These are phyloP conservation scores for Daedalea quercina DNA, from an alignment of 768 basidiomycete genomes.

Conservation along the genomic window DNA sequence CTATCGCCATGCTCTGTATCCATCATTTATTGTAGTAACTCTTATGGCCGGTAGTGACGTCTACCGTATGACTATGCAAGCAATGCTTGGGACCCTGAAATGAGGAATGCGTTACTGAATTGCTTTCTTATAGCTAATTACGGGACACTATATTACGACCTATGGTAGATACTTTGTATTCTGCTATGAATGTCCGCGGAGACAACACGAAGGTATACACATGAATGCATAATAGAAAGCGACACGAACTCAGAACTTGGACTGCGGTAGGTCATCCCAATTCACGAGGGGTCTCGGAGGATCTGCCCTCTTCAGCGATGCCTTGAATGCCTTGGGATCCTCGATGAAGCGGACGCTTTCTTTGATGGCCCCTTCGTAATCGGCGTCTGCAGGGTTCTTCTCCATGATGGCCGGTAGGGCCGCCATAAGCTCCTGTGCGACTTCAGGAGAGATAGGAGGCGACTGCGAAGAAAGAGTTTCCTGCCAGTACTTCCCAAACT, in stretches of 20 bases:
- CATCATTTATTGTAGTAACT: background rate
- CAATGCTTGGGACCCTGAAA: background rate
- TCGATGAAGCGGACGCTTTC: constrained; percentile 54
- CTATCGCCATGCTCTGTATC: background rate
- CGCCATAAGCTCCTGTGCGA: constrained; percentile 39
- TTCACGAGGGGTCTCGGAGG: constrained; percentile 62
- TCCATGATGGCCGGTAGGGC: constrained; percentile 53
- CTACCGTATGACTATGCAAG: background rate
- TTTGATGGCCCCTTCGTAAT: constrained; percentile 38
- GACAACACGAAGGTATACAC: constrained; percentile 4
- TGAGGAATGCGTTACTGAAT: background rate
- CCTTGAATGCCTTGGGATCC: constrained; percentile 63
- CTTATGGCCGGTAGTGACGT: no score
- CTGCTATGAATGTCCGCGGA: background rate
- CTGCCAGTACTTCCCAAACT: constrained; percentile 63
- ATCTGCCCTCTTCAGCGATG: constrained; percentile 43
- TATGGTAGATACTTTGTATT: no score
- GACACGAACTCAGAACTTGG: constrained; percentile 38
- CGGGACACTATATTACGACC: no score
- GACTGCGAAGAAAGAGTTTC: constrained; percentile 34
- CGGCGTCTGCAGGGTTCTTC: constrained; percentile 48
- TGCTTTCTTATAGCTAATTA: background rate
- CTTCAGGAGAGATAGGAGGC: constrained; percentile 28
- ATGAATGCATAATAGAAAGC: background rate
- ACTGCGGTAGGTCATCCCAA: constrained; percentile 66